Evolutionary conservation across 1,284 basidiomycete genomes (phyloP).

Genomic region (Rhodotorula sp.): DNA sequence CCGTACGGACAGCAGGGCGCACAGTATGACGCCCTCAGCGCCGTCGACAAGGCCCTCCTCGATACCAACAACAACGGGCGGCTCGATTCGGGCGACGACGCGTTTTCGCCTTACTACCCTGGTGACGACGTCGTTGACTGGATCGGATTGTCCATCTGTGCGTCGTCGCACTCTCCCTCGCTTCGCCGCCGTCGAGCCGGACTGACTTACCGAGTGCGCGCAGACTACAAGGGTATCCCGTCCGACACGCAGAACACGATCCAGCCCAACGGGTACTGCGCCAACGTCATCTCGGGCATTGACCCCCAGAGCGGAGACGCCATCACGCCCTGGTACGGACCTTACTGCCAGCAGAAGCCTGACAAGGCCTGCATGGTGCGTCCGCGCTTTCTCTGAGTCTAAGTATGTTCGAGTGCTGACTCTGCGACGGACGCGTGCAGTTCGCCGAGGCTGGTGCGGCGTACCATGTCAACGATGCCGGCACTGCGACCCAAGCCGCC

Average conservation of each 20-base stretch:
- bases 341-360: constrained; percentile 40
- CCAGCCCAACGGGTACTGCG: constrained; percentile 40
- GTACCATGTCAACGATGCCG: constrained; percentile 43
- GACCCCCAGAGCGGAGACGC: constrained; percentile 26
- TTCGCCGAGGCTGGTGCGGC: constrained; percentile 46
- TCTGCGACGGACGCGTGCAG: no score
- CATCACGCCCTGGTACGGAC: constrained; percentile 38
- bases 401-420: neutral
- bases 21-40: constrained; percentile 9
- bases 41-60: constrained; percentile 43
- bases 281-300: constrained; percentile 34
- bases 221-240: constrained; percentile 40
- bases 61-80: constrained; percentile 45
- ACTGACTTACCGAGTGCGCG: neutral
- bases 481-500: constrained; percentile 28
- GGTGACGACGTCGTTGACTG: constrained; percentile 47
- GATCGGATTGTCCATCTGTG: constrained; percentile 47
- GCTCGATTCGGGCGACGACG: constrained; percentile 42
- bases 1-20: constrained; percentile 37
- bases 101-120: constrained; percentile 46
- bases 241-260: constrained; percentile 36
- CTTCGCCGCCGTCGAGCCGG: neutral
- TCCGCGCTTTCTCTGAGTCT: neutral
- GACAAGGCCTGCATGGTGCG: constrained; percentile 43
- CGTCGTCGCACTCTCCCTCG: neutral